phyloP scores from a whole-genome alignment of 345 rosid genomes.

The Pugionium cornutum region DNA sequence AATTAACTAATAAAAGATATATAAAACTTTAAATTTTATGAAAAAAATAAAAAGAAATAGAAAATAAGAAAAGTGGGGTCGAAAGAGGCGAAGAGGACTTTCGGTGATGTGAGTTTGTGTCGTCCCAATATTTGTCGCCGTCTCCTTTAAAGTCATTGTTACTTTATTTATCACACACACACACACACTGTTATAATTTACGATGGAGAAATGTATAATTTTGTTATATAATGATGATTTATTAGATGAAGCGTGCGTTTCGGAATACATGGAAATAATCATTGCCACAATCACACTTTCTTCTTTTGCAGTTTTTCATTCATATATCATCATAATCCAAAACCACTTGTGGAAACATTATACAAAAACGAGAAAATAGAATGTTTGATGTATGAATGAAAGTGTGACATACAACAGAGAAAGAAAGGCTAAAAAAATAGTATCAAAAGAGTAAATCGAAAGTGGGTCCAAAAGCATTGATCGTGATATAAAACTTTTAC shows the following conservation, averaged over 20 bases:
- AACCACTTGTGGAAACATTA: conserved; percentile 1
- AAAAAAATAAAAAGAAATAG: background rate
- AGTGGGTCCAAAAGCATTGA: conserved; percentile 35
- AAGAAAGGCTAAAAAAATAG: background rate
- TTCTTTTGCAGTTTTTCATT: background rate
- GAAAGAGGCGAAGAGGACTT: conserved; percentile 24
- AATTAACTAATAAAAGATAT: no score
- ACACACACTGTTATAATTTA: conserved; percentile 16
- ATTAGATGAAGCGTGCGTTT: conserved; percentile 42
- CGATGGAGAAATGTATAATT: conserved; percentile 16
- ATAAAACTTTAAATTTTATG: no score
- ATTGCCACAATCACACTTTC: conserved; percentile 37
- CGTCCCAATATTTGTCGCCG: conserved; percentile 24
- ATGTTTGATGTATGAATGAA: background rate
- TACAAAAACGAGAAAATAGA: background rate
- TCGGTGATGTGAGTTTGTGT: conserved; percentile 40
- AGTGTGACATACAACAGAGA: background rate
- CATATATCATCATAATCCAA: conserved; percentile 1
- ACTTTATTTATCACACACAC: conserved; percentile 1
- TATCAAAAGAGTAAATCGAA: conserved; percentile 6
- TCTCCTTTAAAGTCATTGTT: conserved; percentile 25
- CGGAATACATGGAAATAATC: conserved; percentile 40
- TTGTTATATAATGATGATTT: conserved; percentile 22
- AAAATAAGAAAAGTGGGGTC: conserved; percentile 11
- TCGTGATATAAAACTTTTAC: conserved; percentile 33